Conservation (phyloP, 1,284 basidiomycete genomes). For the Trichosporon faecale region DNA sequence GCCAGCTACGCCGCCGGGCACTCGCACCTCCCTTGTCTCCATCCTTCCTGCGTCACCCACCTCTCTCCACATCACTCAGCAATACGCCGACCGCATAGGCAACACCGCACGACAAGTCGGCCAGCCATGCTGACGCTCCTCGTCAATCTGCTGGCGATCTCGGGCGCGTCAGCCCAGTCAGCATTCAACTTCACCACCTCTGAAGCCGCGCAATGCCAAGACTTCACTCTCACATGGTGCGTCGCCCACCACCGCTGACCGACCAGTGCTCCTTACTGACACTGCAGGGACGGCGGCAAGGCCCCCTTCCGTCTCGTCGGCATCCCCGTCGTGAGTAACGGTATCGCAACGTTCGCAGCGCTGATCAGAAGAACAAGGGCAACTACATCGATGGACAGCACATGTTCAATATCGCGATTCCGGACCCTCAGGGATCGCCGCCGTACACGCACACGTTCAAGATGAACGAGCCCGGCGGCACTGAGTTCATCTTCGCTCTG, state of each 20-base stretch:
- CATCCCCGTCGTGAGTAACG: constrained; percentile 31
- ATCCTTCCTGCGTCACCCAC: not conserved
- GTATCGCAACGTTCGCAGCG: not conserved
- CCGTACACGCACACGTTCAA: constrained; percentile 30
- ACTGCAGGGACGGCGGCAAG: constrained; percentile 38
- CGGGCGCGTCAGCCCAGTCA: constrained; percentile 11
- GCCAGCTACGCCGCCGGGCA: too few relatives aligned
- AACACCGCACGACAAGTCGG: not conserved
- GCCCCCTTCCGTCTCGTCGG: constrained; percentile 39
- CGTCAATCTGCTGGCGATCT: not conserved
- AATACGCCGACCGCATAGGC: not conserved
- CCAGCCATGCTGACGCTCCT: not conserved
- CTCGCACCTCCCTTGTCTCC: not conserved
- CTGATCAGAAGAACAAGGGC: constrained; percentile 28
- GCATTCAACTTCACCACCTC: constrained; percentile 40
- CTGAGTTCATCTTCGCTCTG: constrained; percentile 42
- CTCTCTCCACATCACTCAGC: not conserved
- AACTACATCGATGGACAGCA: constrained; percentile 24
- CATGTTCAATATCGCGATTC: constrained; percentile 44
- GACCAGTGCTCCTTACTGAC: constrained; percentile 11
- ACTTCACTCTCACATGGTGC: constrained; percentile 43
- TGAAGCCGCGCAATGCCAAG: constrained; percentile 39
- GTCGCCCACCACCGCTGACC: not conserved
- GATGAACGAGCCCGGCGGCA: constrained; percentile 36
- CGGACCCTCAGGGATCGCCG: constrained; percentile 21